Base-by-base conservation (phyloP, 2,329 filamentous ascomycete genomes). In the Alternaria gaisen region DNA sequence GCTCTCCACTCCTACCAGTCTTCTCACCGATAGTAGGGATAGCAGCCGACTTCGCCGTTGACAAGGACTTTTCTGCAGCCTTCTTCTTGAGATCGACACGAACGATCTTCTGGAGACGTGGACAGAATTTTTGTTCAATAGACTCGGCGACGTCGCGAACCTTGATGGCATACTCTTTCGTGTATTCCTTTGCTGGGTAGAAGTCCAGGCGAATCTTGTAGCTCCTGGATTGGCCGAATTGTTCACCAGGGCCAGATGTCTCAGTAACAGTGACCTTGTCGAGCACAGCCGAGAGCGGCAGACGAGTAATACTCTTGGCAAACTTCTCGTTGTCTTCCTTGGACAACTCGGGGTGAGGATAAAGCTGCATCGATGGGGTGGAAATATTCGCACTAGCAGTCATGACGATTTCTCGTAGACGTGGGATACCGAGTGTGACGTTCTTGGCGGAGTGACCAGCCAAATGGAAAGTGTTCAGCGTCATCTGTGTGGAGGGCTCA, bases 401-500 rank as follows among this genome's bases (percentile, higher is more conserved):
- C 95, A 99, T 99, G 67, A 99, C 87, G 72, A 99, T 97, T 86
- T 99, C 95, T 82, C 95, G 87, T 20, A 99, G 86, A 81, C 95
- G 93, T 60, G 95, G 95, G 75, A 99, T 98, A 92, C 95, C 95
- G 20, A 97, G 87, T 0, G 95, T 99, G 76, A 99, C 96, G 86
- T 99, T 99, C 85, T 97, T 98, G 30, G 95, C 91, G 20, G 95
- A 94, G 84, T 98, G 94, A 75, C 95, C 95, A 79, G 95, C 95
- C 87, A 99, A 92, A 86, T 99, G 95, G 87, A 99, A 99, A 28
- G 96, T 99, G 82, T 99, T 99, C 56, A 99, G 83, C 8, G 96
- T 99, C 96, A 99, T 99, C 79, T 99, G 95, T 11, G 95, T 99
- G 3, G 94, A 97, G 9, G 96, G 95, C 77, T 99, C 96, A 76